A percentile compares a stretch with the other conserved stretches of the same genome.
These are phyloP conservation scores for Ceratobasidium sp. DNA, from an alignment of 1,284 basidiomycete genomes.

Conservation along the genomic window DNA sequence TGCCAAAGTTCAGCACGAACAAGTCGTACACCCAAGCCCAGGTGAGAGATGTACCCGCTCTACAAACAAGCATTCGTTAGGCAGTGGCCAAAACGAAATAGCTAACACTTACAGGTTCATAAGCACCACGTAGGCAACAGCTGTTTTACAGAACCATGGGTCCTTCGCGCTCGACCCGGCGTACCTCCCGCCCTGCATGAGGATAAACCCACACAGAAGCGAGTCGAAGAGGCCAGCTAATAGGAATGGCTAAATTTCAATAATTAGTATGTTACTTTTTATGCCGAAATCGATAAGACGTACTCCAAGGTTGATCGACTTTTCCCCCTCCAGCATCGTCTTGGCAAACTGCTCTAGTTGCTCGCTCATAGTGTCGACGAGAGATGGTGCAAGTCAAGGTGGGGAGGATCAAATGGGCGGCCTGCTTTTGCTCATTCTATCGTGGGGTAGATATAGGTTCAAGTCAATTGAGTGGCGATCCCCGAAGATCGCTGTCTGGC, in stretches of 20 bases:
- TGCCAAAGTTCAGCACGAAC: conserved; percentile 5
- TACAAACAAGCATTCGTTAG: not conserved
- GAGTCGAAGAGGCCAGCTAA: not conserved
- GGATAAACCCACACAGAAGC: conserved; percentile 7
- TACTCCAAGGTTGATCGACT: conserved; percentile 20
- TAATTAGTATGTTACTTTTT: not conserved
- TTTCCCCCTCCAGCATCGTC: not conserved
- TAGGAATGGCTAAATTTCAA: not conserved
- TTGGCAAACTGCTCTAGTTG: conserved; percentile 6
- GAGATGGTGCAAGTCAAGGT: not conserved
- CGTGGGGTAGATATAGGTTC: too few relatives aligned
- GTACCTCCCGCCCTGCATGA: conserved; percentile 4
- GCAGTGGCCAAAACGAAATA: not conserved
- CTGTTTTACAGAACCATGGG: not conserved
- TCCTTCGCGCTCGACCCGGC: not conserved
- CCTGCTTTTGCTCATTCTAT: not conserved
- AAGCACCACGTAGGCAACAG: not conserved
- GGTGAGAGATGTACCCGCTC: not conserved
- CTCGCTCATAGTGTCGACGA: not conserved
- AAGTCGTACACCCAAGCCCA: conserved; percentile 21
- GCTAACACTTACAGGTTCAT: conserved; percentile 1
- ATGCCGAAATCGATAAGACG: not conserved
- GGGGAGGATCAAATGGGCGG: not conserved
- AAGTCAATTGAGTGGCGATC: too few relatives aligned
- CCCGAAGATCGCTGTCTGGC: too few relatives aligned